These are phyloP conservation scores for Silene latifolia DNA, from an alignment of 148 eudicot species.

Conservation along the genomic window DNA sequence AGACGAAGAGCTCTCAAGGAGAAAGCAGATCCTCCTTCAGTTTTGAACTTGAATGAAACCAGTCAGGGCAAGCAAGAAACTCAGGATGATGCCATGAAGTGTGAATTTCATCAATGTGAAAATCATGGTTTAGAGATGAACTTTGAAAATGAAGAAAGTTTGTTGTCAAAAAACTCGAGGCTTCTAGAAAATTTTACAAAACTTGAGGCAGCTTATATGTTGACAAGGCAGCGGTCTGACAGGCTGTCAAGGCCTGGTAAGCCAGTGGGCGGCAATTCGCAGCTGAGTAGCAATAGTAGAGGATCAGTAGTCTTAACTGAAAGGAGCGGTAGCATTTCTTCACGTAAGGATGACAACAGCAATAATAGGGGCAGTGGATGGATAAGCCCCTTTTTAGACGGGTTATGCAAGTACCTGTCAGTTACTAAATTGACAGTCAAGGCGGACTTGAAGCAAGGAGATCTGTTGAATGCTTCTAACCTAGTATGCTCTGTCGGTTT, in stretches of 20 bases:
- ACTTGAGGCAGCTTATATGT: slow-evolving; percentile 79
- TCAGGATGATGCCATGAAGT: slow-evolving; percentile 30
- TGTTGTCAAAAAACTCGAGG: slow-evolving; percentile 55
- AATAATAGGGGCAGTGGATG: slow-evolving; percentile 56
- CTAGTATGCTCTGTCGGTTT: slow-evolving; percentile 86
- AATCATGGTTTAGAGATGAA: slow-evolving; percentile 32
- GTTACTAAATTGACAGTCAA: slow-evolving; percentile 64
- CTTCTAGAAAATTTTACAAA: slow-evolving; percentile 81
- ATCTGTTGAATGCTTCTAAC: slow-evolving; percentile 84
- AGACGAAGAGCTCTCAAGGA: slow-evolving; percentile 45
- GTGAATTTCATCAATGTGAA: slow-evolving; percentile 31
- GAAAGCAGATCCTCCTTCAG: slow-evolving; percentile 40
- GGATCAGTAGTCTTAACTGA: slow-evolving; percentile 59
- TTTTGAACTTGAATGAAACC: slow-evolving; percentile 37
- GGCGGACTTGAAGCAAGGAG: slow-evolving; percentile 94
- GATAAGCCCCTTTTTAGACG: slow-evolving; percentile 83
- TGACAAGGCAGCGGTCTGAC: slow-evolving; percentile 55
- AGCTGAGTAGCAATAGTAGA: slow-evolving; percentile 59
- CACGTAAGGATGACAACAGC: slow-evolving; percentile 34
- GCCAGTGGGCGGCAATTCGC: slow-evolving; percentile 41
- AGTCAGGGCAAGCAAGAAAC: slow-evolving; percentile 47
- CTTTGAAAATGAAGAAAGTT: slow-evolving; percentile 35
- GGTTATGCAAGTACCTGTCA: slow-evolving; percentile 81
- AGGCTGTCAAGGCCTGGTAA: slow-evolving; percentile 44
- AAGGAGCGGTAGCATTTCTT: slow-evolving; percentile 53